Evolutionary conservation across 2,329 filamentous ascomycete species (phyloP), one percentile per base, ranked within the genome.

Genomic region (Apiospora rasikravindrae): DNA sequence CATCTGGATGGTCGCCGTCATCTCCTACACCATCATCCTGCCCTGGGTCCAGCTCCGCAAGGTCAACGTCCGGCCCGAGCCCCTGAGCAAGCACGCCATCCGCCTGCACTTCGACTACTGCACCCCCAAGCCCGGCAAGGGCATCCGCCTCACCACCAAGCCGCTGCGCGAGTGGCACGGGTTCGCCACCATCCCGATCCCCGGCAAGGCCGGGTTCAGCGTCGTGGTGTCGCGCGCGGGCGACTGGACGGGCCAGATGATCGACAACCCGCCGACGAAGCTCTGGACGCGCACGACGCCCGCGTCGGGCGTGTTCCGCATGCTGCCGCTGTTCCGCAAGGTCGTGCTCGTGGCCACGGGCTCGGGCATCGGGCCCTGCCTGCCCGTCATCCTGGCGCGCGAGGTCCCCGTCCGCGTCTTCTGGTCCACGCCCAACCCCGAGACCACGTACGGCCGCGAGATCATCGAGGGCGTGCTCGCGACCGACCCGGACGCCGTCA

Each of bases 41-140:
- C 90, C 91, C 1, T 93, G 91, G 91, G 77, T 90, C 0, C 83
- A 88, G 49, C 86, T 93, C 51, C 87, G 90, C 66, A 88, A 86
- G 74, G 86, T 90, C 71, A 80, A 81, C 26, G 88, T 92, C 72
- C 81, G 82, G 19, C 82, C 88, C 7, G 88, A 91, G 75, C 79
- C 83, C 14, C 86, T 93, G n/a, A 92, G 90, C 2, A 76, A 82
- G 2, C 91, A 92, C 80, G 91, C 90, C 5, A 81, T 90, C 8
- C 86, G 88, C 10, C 84, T 93, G 4, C 86, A 89, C 76, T 88
- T 92, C 77, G 82, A 83, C 75, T 86, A 90, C 79, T 82, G 84
- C 33, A 83, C 82, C 13, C 84, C 86, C 33, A 79, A 80, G 16
- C 83, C 85, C 61, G 84, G 87, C 71, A 83, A 86, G 71, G 86